A percentile compares a stretch with the other conserved stretches of the same genome.
Evolutionary conservation across 257 asterid species (phyloP).

Genomic region (Voacanga thouarsii): DNA sequence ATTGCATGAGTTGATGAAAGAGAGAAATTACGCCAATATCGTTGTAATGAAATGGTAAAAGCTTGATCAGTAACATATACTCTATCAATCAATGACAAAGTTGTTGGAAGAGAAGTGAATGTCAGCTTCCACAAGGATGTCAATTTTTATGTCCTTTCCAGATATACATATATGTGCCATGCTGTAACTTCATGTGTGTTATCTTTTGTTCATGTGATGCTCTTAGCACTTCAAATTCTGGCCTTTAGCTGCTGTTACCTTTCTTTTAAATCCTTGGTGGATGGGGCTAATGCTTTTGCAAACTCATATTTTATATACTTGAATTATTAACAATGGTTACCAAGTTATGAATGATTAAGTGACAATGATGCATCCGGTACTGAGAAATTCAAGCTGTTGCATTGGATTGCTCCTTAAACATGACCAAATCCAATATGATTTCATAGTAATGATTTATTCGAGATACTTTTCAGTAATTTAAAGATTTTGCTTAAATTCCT

Average conservation of each 20-base stretch:
- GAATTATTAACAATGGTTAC: not conserved
- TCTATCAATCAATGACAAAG: no score
- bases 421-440: not conserved
- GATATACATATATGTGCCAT: not conserved
- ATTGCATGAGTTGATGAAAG: no score
- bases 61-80: no score
- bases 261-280: not conserved
- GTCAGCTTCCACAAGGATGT: not conserved
- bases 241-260: not conserved
- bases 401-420: not conserved
- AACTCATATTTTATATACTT: not conserved
- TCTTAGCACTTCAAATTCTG: not conserved
- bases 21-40: no score
- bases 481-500: not conserved
- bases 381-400: not conserved
- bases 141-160: not conserved
- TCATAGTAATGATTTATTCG: not conserved
- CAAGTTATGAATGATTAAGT: not conserved
- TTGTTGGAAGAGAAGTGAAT: no score
- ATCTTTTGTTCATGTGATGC: not conserved
- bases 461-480: not conserved
- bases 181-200: not conserved
- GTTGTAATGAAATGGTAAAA: no score
- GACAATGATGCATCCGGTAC: not conserved
- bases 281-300: not conserved